phyloP scores from a whole-genome alignment of 169 alveolate genomes.

The Plasmodium malariae region DNA sequence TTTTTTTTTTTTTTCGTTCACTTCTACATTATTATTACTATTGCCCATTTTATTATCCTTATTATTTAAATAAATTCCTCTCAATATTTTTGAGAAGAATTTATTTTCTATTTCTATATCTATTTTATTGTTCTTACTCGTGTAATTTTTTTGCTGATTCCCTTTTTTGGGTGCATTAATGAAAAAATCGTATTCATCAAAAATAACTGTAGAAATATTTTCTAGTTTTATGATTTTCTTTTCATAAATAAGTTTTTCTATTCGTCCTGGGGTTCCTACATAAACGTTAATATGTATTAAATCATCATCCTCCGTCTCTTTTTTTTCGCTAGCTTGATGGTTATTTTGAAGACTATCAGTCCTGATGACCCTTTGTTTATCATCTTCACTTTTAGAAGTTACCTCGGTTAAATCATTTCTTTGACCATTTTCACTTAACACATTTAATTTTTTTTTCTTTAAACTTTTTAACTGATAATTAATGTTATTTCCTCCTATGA shows the following conservation, averaged over 20 bases:
- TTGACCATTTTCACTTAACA: not conserved
- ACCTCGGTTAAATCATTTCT: not conserved
- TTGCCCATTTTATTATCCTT: slow-evolving; percentile 2
- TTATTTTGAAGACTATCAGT: not conserved
- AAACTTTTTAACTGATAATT: slow-evolving; percentile 56
- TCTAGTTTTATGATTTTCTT: slow-evolving; percentile 35
- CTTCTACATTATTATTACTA: not conserved
- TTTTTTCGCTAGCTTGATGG: not conserved
- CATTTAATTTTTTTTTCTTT: not conserved
- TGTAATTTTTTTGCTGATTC: not conserved
- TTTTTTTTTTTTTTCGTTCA: not conserved
- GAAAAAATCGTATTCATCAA: slow-evolving; percentile 67
- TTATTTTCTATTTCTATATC: slow-evolving; percentile 33
- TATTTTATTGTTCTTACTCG: not conserved
- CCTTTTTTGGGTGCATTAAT: not conserved
- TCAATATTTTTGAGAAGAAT: slow-evolving; percentile 34
- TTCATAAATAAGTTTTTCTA: slow-evolving; percentile 33
- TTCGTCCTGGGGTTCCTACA: slow-evolving; percentile 60
- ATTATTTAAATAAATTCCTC: slow-evolving; percentile 27
- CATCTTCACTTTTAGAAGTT: no score
- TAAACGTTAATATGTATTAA: slow-evolving; percentile 38
- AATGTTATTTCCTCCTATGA: slow-evolving; percentile 68
- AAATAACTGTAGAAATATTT: slow-evolving; percentile 12
- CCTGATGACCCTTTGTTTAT: not conserved
- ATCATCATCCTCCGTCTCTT: not conserved